Evolutionary conservation across 495 filamentous ascomycete species (phyloP), one percentile per base, ranked within the genome.

Genomic region (Amniculicola lignicola): DNA sequence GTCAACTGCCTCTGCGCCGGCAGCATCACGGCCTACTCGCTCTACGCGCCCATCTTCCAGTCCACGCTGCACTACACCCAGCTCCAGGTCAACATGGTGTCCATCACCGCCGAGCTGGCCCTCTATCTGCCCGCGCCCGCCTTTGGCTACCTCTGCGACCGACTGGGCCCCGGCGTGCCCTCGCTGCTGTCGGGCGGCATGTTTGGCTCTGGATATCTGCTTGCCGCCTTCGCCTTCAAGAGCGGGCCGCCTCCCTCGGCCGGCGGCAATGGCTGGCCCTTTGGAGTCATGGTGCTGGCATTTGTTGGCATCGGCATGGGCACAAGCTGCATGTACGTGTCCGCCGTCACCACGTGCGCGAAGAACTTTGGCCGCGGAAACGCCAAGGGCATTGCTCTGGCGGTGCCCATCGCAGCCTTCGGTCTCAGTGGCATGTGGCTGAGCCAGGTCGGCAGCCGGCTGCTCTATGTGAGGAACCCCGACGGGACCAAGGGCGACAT

Each of bases 361-460:
- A 98, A 98, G 81, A 97, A 96, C 70, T 96, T 97, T 69, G 89
- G 92, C 16, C 76, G 84, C 33, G 88, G 90, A 2, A 90, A 85
- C 65, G 82, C 94, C 62, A 87, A 90, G 67, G 92, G 93, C 0
- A 69, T 98, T 51, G 90, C 94, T 64, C 74, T 98, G 47, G 92
- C 91, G 19, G 70, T 88, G 45, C 93, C 93, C 5, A 96, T 98
- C 73, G 89, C 93, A 0, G 82, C 86, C 2, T 95, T 95, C 67
- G 93, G 93, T 10, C 71, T 98, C 41, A 95, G 91, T 62, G 87
- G 89, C 4, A 88, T 98, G 87, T 95, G 92, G 86, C 78, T 88
- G 74, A 93, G 88, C 61, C 93, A 98, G 73, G 67, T 95, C 31
- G 92, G 87, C 19, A 90, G 84, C 41, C 79, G 84, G 43, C 59